Evolutionary conservation across 805 yeast genomes (phyloP).

Genomic region (Phaffomyces opuntiae): DNA sequence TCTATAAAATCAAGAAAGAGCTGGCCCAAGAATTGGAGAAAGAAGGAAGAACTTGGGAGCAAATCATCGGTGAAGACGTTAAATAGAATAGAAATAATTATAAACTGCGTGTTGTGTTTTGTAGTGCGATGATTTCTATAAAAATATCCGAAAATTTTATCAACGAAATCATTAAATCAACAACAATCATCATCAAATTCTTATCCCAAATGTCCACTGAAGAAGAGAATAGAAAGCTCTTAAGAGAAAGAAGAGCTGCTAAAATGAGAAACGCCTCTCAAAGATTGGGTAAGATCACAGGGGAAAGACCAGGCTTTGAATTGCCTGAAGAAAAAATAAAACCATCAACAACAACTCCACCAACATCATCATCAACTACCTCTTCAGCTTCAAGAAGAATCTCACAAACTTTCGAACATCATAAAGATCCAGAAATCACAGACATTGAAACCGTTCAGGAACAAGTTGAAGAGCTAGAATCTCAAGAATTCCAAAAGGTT

Average conservation of each 20-base stretch:
- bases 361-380: not conserved
- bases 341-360: not conserved
- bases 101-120: not conserved
- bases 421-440: slow-evolving; percentile 13
- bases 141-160: not conserved
- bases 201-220: slow-evolving; percentile 7
- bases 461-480: slow-evolving; percentile 3
- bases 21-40: slow-evolving; percentile 51
- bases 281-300: slow-evolving; percentile 21
- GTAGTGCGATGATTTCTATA: not conserved
- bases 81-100: not conserved
- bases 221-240: slow-evolving; percentile 20
- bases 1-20: slow-evolving; percentile 52
- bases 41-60: slow-evolving; percentile 80
- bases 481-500: slow-evolving; percentile 17
- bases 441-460: slow-evolving; percentile 7
- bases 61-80: slow-evolving; percentile 49
- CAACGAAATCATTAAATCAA: too few species aligned
- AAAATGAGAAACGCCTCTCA: slow-evolving; percentile 17
- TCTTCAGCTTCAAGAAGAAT: slow-evolving; percentile 8
- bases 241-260: slow-evolving; percentile 23
- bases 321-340: not conserved
- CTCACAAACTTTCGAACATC: slow-evolving; percentile 12
- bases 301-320: slow-evolving; percentile 14
- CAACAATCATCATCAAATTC: not conserved